A percentile compares a stretch with the other conserved stretches of the same genome.
These are phyloP conservation scores for Phalaenopsis equestris DNA, from an alignment of 106 monocot species.

Conservation along the genomic window DNA sequence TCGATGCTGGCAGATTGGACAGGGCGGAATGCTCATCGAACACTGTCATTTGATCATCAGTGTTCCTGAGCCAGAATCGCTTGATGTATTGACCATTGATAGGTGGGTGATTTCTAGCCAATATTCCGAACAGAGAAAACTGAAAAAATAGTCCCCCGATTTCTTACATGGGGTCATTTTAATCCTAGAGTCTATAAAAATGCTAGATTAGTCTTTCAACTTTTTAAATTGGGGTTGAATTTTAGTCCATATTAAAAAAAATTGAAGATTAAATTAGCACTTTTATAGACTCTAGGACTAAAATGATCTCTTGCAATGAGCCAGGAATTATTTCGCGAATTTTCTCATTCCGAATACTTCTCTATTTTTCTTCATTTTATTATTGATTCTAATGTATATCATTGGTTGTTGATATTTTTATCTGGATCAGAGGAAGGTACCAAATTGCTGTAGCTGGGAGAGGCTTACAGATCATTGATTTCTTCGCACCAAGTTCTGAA, in stretches of 20 bases:
- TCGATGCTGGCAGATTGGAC: constrained; percentile 63
- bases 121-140: too few species aligned
- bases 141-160: too few species aligned
- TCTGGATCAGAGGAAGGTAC: constrained; percentile 30
- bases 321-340: too few species aligned
- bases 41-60: constrained; percentile 60
- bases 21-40: constrained; percentile 36
- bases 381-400: not conserved
- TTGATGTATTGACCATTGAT: constrained; percentile 35
- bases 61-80: constrained; percentile 91
- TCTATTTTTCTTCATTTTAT: not conserved
- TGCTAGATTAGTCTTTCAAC: too few species aligned
- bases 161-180: too few species aligned
- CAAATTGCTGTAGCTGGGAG: constrained; percentile 87
- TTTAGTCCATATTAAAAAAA: too few species aligned
- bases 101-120: constrained; percentile 20
- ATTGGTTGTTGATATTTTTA: not conserved
- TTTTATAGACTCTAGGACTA: too few species aligned
- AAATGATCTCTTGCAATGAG: too few species aligned
- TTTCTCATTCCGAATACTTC: not conserved
- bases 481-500: constrained; percentile 20
- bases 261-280: too few species aligned
- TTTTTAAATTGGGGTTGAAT: too few species aligned
- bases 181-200: too few species aligned
- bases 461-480: constrained; percentile 69